Base-by-base conservation (phyloP, 1,139 yeast species). In the Sugiyamaella neomexicana region DNA sequence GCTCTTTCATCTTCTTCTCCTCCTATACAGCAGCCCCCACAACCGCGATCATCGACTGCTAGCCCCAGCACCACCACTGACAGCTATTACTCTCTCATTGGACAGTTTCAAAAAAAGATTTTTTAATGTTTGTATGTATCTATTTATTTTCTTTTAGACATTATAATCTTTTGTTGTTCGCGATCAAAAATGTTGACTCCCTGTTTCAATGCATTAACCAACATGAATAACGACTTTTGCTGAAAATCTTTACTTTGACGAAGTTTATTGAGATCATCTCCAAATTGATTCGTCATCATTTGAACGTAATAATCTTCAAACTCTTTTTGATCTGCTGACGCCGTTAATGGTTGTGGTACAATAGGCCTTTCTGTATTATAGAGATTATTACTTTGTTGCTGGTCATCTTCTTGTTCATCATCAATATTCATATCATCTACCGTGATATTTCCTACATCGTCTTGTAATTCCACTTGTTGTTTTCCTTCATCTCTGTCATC, bases 181-280 rank as follows among this genome's bases (percentile, higher is more conserved):
- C 58, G 57, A 37, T 65, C 68, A 60, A 73, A 74, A 45, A 73
- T 65, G 50, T 72, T 72, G 34, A 64, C 64, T 20, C 77, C 76
- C 48, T 69, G 65, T 56, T 72, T 73, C 47, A 73, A 64, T 1
- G 74, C 74, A 15, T 65, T 62, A 46, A 73, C 68, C 34, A 73
- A 61, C 50, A 70, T 61, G 15, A 64, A 65, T 48, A 73, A 60
- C 12, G 73, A 67, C 29, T 67, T 65, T 5, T 63, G 63, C n/a
- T 64, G 64, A 55, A 73, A 73, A 43, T 73, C 75, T 31, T 68
- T 67, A 37, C 73, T 67, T 52, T 69, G 64, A 12, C 76, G 69
- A 37, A 73, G 59, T 43, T 63, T 62, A 52, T 69, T 68, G 16
- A 73, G 60, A 41, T 73, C 76, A 36, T 72, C 72, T 29, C 74